Evolutionary conservation across 345 rosid genomes (phyloP).

Genomic region (Citrus medica): DNA sequence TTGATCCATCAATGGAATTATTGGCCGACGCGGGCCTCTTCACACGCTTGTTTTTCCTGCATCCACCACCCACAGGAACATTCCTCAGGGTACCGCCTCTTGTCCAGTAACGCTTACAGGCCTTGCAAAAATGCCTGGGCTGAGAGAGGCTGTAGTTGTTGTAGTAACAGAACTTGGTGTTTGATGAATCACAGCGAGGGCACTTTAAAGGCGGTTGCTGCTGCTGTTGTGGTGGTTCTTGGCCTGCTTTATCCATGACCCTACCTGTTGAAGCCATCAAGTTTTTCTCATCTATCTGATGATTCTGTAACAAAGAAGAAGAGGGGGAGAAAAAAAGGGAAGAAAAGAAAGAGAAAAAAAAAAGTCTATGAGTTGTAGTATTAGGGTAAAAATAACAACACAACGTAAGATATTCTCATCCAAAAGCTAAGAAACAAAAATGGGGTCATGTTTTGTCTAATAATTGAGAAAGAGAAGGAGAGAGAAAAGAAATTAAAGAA

Average conservation of each 20-base stretch:
- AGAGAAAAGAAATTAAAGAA: conserved; percentile 29
- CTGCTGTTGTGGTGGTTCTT: conserved; percentile 33
- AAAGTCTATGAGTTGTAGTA: conserved; percentile 13
- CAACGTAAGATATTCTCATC: conserved; percentile 42
- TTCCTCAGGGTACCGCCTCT: conserved; percentile 66
- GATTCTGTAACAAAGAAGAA: conserved; percentile 34
- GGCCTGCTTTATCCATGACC: conserved; percentile 37
- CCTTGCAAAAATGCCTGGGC: conserved; percentile 73
- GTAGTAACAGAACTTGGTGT: conserved; percentile 80
- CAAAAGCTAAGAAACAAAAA: conserved; percentile 58
- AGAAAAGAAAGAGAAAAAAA: conserved; percentile 11
- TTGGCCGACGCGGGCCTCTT: conserved; percentile 36
- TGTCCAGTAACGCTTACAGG: conserved; percentile 76
- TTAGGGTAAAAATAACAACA: conserved; percentile 31
- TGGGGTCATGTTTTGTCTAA: conserved; percentile 46
- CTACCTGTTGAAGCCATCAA: conserved; percentile 46
- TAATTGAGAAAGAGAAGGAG: conserved; percentile 35
- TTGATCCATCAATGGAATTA: conserved; percentile 20
- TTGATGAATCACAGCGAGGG: conserved; percentile 73
- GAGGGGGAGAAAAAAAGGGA: conserved; percentile 5
- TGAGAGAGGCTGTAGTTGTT: conserved; percentile 77
- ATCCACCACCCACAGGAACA: conserved; percentile 77
- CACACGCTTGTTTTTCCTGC: conserved; percentile 66
- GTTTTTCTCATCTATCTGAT: conserved; percentile 43
- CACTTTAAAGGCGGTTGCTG: conserved; percentile 54